Conservation (phyloP, 2,329 filamentous ascomycete species). For the Lachnellula arida region DNA sequence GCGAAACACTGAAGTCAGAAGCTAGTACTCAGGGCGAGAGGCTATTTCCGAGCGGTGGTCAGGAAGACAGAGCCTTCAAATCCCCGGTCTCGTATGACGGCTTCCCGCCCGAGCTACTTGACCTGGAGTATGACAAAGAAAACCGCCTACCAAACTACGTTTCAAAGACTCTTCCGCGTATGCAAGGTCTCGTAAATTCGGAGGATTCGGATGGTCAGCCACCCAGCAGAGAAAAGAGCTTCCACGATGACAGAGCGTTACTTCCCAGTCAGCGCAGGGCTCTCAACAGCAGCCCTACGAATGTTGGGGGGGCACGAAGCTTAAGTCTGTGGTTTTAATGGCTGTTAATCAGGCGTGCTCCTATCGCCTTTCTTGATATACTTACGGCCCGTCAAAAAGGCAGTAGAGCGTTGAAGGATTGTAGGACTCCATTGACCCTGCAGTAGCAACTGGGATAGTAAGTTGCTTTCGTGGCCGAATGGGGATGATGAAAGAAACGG, state of each 20-base stretch:
- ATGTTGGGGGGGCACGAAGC: conserved; percentile 11
- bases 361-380: neutral
- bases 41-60: neutral
- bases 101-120: conserved; percentile 19
- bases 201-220: conserved; percentile 1
- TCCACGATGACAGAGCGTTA: conserved; percentile 25
- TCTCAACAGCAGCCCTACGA: neutral
- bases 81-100: conserved; percentile 13
- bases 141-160: conserved; percentile 10
- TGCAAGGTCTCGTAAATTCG: neutral
- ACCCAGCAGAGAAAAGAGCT: conserved; percentile 16
- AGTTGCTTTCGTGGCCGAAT: neutral
- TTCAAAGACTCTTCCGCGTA: conserved; percentile 20
- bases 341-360: neutral
- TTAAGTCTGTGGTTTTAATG: conserved; percentile 22
- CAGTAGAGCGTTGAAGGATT: too few species aligned
- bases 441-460: neutral
- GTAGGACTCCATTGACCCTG: too few species aligned
- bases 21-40: neutral
- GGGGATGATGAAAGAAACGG: neutral
- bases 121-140: conserved; percentile 7
- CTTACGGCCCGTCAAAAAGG: neutral
- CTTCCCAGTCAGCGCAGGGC: conserved; percentile 24
- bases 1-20: neutral
- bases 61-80: neutral